phyloP scores from a whole-genome alignment of 441 rosid genomes.

The Croton laevigatus region DNA sequence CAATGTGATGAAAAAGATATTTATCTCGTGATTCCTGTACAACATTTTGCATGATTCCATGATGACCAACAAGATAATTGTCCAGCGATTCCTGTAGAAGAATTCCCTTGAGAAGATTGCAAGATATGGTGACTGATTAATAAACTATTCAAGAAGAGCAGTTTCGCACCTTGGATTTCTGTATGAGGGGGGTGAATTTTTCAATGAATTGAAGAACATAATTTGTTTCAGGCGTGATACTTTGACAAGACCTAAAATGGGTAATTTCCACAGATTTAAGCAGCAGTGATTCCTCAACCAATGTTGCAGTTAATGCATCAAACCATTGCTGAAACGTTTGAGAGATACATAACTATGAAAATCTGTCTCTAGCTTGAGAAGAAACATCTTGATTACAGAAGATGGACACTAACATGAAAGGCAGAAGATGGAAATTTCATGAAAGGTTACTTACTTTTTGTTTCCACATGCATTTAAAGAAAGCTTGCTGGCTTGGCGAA shows the following conservation, averaged over 20 bases:
- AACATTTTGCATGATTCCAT: constrained; percentile 33
- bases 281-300: constrained; percentile 65
- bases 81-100: constrained; percentile 73
- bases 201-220: constrained; percentile 50
- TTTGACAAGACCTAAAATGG: constrained; percentile 60
- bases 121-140: constrained; percentile 15
- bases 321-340: constrained; percentile 62
- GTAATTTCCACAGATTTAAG: constrained; percentile 55
- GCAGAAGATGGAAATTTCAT: neutral
- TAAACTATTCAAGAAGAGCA: constrained; percentile 19
- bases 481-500: constrained; percentile 47
- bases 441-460: constrained; percentile 70
- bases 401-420: constrained; percentile 13
- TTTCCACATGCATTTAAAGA: constrained; percentile 64
- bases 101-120: constrained; percentile 29
- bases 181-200: constrained; percentile 50
- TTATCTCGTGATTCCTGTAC: constrained; percentile 61
- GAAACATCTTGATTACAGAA: neutral
- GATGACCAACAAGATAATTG: constrained; percentile 46
- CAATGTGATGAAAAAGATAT: constrained; percentile 48
- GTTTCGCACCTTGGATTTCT: constrained; percentile 65
- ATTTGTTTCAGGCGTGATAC: constrained; percentile 45
- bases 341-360: constrained; percentile 8
- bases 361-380: constrained; percentile 6
- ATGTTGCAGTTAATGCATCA: constrained; percentile 54